Base-by-base conservation (phyloP, 1,139 yeast genomes). In the Magnusiomyces sp. region DNA sequence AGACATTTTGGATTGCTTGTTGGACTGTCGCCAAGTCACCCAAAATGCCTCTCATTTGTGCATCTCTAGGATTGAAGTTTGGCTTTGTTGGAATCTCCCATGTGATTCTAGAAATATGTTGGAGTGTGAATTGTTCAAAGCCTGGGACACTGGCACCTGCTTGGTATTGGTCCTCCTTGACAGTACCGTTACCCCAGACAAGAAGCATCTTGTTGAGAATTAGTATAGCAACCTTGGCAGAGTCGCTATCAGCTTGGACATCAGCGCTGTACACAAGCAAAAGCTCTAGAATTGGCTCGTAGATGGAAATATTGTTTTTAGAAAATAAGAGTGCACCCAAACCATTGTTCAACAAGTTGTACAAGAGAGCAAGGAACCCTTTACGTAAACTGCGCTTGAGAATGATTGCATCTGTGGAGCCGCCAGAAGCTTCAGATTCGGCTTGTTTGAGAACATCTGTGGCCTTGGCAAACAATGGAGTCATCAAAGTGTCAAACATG, bases 51-150 rank as follows among this genome's bases (percentile, higher is more conserved):
- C 94, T 76, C 59, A 77, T 79, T 62, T 86, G 90, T 2, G 95
- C 95, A 62, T 89, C 95, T 56, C 79, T 77, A 48, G 82, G 70
- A 60, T 83, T 79, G 58, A 82, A 81, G 36, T 76, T 75, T 45
- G 81, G 79, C 58, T 83, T 82, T 60, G 87, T 82, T 10, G 95
- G 89, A 48, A 89, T 71, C 62, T 87, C 95, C 70, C 89, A 85
- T 45, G 82, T 75, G 50, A 87, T 68, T 49, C 83, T 79, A 7
- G 89, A 76, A 39, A 80, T 74, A 56, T 82, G 83, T 48, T 81
- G 80, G 66, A 85, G 77, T 52, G 90, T 74, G 62, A 77, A 81
- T 50, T 76, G 79, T 32, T 56, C 84, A 49, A 86, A 76, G 1
- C 94, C 90, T 34, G 82, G 87, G n/a, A 84, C 71, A 17, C 76